Evolutionary conservation across 495 filamentous ascomycete genomes (phyloP).

Genomic region (Hypoxylon fragiforme): DNA sequence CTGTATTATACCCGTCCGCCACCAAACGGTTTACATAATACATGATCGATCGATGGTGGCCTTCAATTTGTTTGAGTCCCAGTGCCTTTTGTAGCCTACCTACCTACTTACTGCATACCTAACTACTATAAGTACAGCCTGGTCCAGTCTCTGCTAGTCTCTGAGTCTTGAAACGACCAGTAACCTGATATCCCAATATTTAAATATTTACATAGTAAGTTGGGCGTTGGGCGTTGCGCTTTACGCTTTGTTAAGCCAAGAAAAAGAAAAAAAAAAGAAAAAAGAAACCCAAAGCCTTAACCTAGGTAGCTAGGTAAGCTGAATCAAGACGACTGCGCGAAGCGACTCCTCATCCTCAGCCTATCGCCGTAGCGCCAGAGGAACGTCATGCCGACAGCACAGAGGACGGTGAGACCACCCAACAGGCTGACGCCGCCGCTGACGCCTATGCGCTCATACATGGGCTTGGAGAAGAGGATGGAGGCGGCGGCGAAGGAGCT

Average conservation of each 20-base stretch:
- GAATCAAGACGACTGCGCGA: slow-evolving; percentile 23
- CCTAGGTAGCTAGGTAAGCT: too few species aligned
- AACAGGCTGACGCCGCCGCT: slow-evolving; percentile 68
- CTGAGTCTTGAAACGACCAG: too few species aligned
- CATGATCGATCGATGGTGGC: slow-evolving; percentile 12
- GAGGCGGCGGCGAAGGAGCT: slow-evolving; percentile 60
- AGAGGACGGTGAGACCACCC: slow-evolving; percentile 39
- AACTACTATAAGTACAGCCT: too few species aligned
- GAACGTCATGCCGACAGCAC: slow-evolving; percentile 18
- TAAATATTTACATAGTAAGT: too few species aligned
- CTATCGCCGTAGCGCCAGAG: slow-evolving; percentile 24
- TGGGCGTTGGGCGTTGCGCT: too few species aligned
- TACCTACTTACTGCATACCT: too few species aligned
- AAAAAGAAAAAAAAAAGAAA: too few species aligned
- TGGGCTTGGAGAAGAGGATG: slow-evolving; percentile 55
- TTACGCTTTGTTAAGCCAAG: too few species aligned
- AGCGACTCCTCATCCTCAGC: slow-evolving; percentile 25
- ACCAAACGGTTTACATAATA: slow-evolving; percentile 18
- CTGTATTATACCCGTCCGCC: slow-evolving; percentile 23
- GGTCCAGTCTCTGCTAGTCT: too few species aligned
- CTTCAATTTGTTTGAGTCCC: slow-evolving; percentile 20
- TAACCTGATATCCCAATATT: too few species aligned
- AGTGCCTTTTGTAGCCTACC: neutral
- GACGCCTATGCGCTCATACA: slow-evolving; percentile 58
- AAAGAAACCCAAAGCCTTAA: too few species aligned